Percentiles rank a stretch among this genome's conserved stretches.
phyloP scores from a whole-genome alignment of 2,329 filamentous ascomycete genomes.

The Bipolaris gigantea region DNA sequence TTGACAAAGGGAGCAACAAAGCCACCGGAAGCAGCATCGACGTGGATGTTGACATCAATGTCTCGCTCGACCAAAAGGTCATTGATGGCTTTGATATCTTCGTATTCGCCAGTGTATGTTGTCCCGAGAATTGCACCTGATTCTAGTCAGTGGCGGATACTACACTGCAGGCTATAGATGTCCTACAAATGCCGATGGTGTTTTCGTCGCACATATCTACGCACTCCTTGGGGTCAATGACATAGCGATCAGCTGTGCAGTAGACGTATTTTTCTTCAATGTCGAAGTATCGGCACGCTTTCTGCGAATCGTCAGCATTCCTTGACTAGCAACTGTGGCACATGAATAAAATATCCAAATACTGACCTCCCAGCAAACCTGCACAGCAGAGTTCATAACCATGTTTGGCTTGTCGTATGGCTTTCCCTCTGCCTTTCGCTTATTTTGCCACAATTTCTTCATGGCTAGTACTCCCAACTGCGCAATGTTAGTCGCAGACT shows the following conservation, averaged over 20 bases:
- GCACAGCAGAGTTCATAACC: conserved; percentile 92
- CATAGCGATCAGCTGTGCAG: conserved; percentile 63
- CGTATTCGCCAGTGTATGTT: conserved; percentile 91
- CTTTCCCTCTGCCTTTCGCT: conserved; percentile 80
- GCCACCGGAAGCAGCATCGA: conserved; percentile 88
- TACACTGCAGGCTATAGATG: neutral
- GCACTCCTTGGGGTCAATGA: conserved; percentile 65
- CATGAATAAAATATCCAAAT: too few relatives aligned
- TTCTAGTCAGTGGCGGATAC: neutral
- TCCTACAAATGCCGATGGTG: conserved; percentile 79
- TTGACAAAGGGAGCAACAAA: conserved; percentile 92
- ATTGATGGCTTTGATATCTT: conserved; percentile 90
- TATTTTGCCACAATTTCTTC: conserved; percentile 94
- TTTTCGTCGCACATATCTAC: conserved; percentile 67
- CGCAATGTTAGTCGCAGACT: neutral
- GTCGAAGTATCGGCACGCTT: conserved; percentile 80
- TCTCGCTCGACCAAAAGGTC: conserved; percentile 75
- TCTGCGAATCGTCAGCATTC: conserved; percentile 45
- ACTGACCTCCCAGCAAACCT: conserved; percentile 83
- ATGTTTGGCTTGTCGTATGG: conserved; percentile 81
- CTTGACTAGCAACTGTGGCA: too few relatives aligned
- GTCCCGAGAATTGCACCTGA: conserved; percentile 76
- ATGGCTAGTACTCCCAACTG: conserved; percentile 78
- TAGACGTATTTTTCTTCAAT: conserved; percentile 82
- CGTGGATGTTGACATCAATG: conserved; percentile 85